These are phyloP conservation scores for Hypoxylon rubiginosum DNA, from an alignment of 2,329 filamentous ascomycete species.

Conservation along the genomic window DNA sequence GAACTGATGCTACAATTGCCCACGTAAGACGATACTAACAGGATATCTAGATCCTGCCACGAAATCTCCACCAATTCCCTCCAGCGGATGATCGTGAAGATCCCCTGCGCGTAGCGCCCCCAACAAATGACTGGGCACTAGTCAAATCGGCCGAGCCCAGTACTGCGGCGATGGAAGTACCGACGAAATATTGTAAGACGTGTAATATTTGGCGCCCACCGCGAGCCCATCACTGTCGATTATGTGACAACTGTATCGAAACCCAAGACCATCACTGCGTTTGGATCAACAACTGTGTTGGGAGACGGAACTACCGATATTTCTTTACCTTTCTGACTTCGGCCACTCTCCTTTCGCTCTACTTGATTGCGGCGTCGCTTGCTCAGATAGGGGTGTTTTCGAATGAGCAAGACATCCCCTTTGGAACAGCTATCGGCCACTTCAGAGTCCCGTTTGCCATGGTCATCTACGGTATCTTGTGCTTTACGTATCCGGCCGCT, in stretches of 20 bases:
- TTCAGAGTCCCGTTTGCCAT: constrained; percentile 89
- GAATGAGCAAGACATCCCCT: constrained; percentile 72
- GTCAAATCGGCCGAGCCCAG: constrained; percentile 82
- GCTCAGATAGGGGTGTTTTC: constrained; percentile 83
- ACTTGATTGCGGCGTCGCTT: constrained; percentile 82
- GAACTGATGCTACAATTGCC: background rate
- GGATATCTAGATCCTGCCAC: constrained; percentile 82
- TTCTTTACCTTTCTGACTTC: constrained; percentile 93
- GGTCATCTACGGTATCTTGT: constrained; percentile 84
- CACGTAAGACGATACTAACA: constrained; percentile 25
- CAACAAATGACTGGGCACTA: constrained; percentile 93
- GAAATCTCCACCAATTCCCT: constrained; percentile 92
- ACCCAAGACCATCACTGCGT: constrained; percentile 98
- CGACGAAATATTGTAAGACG: constrained; percentile 97
- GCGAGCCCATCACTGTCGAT: constrained; percentile 93
- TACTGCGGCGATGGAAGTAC: constrained; percentile 95
- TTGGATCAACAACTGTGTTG: constrained; percentile 98
- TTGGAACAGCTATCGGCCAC: constrained; percentile 75
- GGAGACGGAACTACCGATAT: constrained; percentile 96
- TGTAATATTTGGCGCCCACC: constrained; percentile 98
- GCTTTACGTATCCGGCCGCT: constrained; percentile 83
- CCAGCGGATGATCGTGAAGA: constrained; percentile 81
- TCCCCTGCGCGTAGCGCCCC: constrained; percentile 82
- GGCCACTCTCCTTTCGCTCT: constrained; percentile 81
- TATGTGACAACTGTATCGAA: constrained; percentile 97